Evolutionary conservation across 495 filamentous ascomycete genomes (phyloP).

Genomic region (Lasiosphaeris hirsuta): DNA sequence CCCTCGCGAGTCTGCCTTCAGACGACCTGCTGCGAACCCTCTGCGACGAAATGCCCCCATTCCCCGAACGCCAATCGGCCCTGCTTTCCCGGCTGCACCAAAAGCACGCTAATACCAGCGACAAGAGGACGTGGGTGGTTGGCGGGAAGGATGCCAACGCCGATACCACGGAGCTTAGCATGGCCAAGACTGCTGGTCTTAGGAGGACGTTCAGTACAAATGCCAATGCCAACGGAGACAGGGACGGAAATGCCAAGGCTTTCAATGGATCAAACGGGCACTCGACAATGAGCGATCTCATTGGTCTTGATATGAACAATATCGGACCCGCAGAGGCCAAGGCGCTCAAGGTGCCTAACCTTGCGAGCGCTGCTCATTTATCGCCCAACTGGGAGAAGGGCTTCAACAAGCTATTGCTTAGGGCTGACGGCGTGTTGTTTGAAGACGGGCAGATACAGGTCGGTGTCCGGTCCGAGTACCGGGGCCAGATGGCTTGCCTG

Average conservation of each 20-base stretch:
- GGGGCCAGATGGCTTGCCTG: conserved; percentile 86
- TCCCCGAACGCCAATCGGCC: conserved; percentile 90
- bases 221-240: conserved; percentile 54
- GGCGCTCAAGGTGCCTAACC: conserved; percentile 66
- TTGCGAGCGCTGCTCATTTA: conserved; percentile 88
- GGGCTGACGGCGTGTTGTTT: conserved; percentile 82
- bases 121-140: conserved; percentile 94
- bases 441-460: conserved; percentile 94
- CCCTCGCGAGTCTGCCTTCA: conserved; percentile 76
- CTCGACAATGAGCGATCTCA: conserved; percentile 58
- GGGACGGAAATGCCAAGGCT: conserved; percentile 54
- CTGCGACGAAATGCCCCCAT: conserved; percentile 98
- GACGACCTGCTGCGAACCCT: conserved; percentile 94
- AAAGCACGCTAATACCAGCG: conserved; percentile 84
- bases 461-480: conserved; percentile 89
- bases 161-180: conserved; percentile 72
- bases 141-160: conserved; percentile 90
- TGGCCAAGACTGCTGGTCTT: conserved; percentile 77
- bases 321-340: conserved; percentile 52
- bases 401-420: conserved; percentile 78
- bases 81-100: conserved; percentile 89
- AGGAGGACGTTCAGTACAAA: conserved; percentile 76
- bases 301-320: conserved; percentile 73
- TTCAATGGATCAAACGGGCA: conserved; percentile 53
- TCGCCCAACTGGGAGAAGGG: conserved; percentile 93